Percentiles rank a stretch among this genome's conserved stretches.
These are phyloP conservation scores for Clarireedia monteithiana DNA, from an alignment of 2,329 filamentous ascomycete species.

Conservation along the genomic window DNA sequence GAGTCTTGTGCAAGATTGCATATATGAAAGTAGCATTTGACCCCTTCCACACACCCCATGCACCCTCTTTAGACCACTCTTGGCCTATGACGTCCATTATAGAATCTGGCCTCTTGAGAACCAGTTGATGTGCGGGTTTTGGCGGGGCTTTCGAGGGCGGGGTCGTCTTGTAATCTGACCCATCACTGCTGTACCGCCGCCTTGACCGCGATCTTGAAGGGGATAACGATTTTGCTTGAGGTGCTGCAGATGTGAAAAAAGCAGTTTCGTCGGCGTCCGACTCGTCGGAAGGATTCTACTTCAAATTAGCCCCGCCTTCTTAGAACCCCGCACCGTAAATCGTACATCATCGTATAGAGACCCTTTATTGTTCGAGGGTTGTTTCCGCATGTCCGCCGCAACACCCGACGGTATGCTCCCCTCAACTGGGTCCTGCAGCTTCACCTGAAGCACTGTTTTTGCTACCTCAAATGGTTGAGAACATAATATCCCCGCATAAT, in stretches of 20 bases:
- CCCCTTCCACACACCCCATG: slow-evolving; percentile 90
- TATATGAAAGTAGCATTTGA: slow-evolving; percentile 92
- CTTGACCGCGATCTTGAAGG: slow-evolving; percentile 32
- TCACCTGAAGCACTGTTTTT: slow-evolving; percentile 84
- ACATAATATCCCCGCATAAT: slow-evolving; percentile 82
- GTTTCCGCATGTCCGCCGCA: slow-evolving; percentile 10
- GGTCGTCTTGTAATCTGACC: slow-evolving; percentile 19
- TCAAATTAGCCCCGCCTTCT: slow-evolving; percentile 11
- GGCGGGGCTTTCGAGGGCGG: slow-evolving; percentile 28
- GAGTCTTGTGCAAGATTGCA: slow-evolving; percentile 72
- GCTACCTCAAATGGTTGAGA: slow-evolving; percentile 96
- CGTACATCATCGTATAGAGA: slow-evolving; percentile 22
- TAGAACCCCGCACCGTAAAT: background rate
- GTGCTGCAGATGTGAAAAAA: slow-evolving; percentile 67
- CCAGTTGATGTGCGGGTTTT: slow-evolving; percentile 51
- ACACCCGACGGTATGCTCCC: slow-evolving; percentile 11
- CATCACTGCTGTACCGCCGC: slow-evolving; percentile 9
- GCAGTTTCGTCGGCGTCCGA: slow-evolving; percentile 71
- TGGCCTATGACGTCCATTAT: slow-evolving; percentile 80
- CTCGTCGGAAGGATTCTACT: slow-evolving; percentile 47
- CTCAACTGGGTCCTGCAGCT: slow-evolving; percentile 37
- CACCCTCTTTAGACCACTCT: slow-evolving; percentile 82
- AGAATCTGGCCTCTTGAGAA: slow-evolving; percentile 68
- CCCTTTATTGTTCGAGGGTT: slow-evolving; percentile 17
- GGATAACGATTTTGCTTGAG: slow-evolving; percentile 34